Conservation (phyloP, 192 early-diverging fungal genomes). For the Coemansia sp. region DNA sequence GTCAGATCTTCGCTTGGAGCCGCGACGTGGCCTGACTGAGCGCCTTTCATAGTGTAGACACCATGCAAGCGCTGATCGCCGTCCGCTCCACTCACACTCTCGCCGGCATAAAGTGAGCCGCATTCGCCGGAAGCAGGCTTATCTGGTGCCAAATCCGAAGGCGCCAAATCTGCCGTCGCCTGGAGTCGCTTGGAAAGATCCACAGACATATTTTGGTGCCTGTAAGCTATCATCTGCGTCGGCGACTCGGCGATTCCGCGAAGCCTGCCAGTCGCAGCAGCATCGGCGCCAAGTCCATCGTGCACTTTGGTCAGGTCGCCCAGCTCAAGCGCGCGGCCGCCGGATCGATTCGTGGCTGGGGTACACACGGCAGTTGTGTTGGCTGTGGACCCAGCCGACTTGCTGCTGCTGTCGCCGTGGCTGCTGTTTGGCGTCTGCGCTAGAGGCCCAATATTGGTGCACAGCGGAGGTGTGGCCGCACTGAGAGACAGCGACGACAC, state of each 20-base stretch:
- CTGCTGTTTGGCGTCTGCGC: slow-evolving; percentile 19
- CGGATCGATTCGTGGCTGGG: slow-evolving; percentile 7
- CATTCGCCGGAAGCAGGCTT: slow-evolving; percentile 1
- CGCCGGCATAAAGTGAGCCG: slow-evolving; percentile 6
- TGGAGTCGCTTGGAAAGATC: not conserved
- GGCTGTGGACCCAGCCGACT: slow-evolving; percentile 9
- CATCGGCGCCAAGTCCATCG: not conserved
- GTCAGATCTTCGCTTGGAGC: slow-evolving; percentile 13
- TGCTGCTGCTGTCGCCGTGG: no score
- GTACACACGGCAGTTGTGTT: slow-evolving; percentile 30
- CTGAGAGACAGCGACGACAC: not conserved
- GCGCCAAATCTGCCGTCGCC: not conserved
- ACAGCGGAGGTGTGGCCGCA: not conserved
- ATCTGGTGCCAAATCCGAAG: not conserved
- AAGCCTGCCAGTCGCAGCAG: not conserved
- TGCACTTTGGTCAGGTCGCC: not conserved
- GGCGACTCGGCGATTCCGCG: slow-evolving; percentile 22
- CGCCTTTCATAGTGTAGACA: not conserved
- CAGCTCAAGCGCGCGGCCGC: not conserved
- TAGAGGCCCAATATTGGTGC: not conserved
- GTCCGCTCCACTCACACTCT: slow-evolving; percentile 12
- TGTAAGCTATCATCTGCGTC: slow-evolving; percentile 14
- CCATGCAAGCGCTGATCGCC: slow-evolving; percentile 36
- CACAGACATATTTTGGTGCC: not conserved
- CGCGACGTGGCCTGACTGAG: not conserved